A percentile compares a stretch with the other conserved stretches of the same genome.
Evolutionary conservation across 208 protist genomes (phyloP).

Genomic region (Trypanosoma cruzi): DNA sequence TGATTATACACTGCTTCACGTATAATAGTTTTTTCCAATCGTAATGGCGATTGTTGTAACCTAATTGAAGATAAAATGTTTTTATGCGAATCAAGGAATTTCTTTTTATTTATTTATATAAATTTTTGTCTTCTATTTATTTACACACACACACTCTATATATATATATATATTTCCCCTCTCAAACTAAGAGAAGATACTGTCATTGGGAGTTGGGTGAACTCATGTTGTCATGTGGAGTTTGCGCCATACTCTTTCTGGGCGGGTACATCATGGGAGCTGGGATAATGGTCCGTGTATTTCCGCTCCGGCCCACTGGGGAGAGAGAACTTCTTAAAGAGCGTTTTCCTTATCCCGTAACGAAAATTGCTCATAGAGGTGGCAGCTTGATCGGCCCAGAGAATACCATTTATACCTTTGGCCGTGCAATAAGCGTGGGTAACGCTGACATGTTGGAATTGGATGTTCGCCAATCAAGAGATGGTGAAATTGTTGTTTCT

Average conservation of each 20-base stretch:
- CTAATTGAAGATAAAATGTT: too few species aligned
- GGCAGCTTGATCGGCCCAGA: slow-evolving; percentile 74
- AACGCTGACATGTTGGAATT: slow-evolving; percentile 74
- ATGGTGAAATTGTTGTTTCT: slow-evolving; percentile 66
- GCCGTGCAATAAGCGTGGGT: slow-evolving; percentile 37
- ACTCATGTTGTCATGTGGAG: neutral
- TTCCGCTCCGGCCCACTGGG: slow-evolving; percentile 23
- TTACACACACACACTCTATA: too few species aligned
- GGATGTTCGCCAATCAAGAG: slow-evolving; percentile 70
- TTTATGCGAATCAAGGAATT: too few species aligned
- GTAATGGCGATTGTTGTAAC: too few species aligned
- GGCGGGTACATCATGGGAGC: neutral
- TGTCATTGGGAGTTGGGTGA: neutral
- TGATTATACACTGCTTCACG: too few species aligned
- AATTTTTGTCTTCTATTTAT: too few species aligned
- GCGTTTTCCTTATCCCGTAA: slow-evolving; percentile 66
- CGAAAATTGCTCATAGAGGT: slow-evolving; percentile 73
- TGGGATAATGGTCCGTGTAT: slow-evolving; percentile 13
- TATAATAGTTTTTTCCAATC: too few species aligned
- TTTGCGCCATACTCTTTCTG: neutral
- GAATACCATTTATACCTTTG: slow-evolving; percentile 84
- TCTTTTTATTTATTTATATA: too few species aligned
- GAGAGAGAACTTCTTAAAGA: slow-evolving; percentile 35
- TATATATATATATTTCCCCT: too few species aligned
- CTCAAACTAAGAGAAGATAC: slow-evolving; percentile 17